Conservation (phyloP, 2,329 filamentous ascomycete species). For the Xylogone sp. region DNA sequence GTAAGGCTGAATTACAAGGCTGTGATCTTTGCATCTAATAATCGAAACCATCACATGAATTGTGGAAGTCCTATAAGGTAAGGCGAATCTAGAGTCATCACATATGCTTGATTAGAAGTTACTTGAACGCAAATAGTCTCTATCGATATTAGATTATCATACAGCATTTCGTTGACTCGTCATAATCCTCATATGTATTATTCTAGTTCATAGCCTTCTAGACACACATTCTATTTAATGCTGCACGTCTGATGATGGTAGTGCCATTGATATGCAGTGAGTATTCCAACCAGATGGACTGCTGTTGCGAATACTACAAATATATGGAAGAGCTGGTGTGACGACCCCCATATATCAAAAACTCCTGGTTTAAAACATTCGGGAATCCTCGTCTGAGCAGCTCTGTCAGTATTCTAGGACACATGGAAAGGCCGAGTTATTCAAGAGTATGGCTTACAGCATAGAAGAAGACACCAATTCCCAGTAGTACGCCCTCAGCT, state of each 20-base stretch:
- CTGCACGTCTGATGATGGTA: slow-evolving; percentile 3
- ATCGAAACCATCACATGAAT: too few relatives aligned
- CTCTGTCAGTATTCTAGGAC: background rate
- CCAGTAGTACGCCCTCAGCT: slow-evolving; percentile 10
- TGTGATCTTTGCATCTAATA: background rate
- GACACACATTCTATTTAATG: too few relatives aligned
- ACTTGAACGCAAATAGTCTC: too few relatives aligned
- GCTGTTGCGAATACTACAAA: slow-evolving; percentile 38
- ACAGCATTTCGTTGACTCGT: too few relatives aligned
- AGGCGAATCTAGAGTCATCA: too few relatives aligned
- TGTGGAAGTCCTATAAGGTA: too few relatives aligned
- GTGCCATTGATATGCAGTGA: slow-evolving; percentile 22
- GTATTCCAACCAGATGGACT: slow-evolving; percentile 34
- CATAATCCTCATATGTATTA: too few relatives aligned
- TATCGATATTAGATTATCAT: too few relatives aligned
- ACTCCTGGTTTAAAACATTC: slow-evolving; percentile 36
- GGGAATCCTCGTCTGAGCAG: slow-evolving; percentile 36
- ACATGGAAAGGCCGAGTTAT: slow-evolving; percentile 9
- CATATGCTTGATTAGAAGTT: too few relatives aligned
- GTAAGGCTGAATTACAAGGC: background rate
- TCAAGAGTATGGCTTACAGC: slow-evolving; percentile 27
- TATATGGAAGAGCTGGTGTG: slow-evolving; percentile 44
- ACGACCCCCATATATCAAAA: slow-evolving; percentile 42
- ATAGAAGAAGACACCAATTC: slow-evolving; percentile 33
- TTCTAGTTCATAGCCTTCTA: too few relatives aligned